phyloP scores from a whole-genome alignment of 2,329 filamentous ascomycete genomes.

The Verticillium alfalfae region DNA sequence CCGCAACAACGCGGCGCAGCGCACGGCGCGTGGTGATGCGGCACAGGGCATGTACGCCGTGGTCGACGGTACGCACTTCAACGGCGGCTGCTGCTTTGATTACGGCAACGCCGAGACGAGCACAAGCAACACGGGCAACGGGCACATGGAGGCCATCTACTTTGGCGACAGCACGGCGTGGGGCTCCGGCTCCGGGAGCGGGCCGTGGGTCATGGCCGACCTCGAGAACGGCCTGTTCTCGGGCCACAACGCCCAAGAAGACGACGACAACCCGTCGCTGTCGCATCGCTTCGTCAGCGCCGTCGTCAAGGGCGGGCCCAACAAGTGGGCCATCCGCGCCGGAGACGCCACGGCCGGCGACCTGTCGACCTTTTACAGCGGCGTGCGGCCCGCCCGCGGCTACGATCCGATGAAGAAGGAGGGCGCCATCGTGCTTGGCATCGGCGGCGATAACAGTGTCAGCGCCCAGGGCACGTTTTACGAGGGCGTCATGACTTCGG shows the following conservation, averaged over 20 bases:
- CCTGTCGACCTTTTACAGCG: constrained; percentile 54
- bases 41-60: constrained; percentile 57
- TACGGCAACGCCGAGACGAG: constrained; percentile 53
- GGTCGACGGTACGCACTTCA: constrained; percentile 55
- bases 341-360: constrained; percentile 48
- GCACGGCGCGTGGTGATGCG: constrained; percentile 48
- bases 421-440: constrained; percentile 63
- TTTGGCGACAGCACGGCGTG: constrained; percentile 49
- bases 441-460: constrained; percentile 61
- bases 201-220: constrained; percentile 66
- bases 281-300: constrained; percentile 51
- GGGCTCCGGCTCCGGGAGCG: constrained; percentile 51
- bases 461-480: constrained; percentile 58
- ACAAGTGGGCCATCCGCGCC: constrained; percentile 55
- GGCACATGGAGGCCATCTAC: constrained; percentile 67
- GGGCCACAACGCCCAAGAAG: constrained; percentile 33
- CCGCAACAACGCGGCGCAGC: constrained; percentile 48
- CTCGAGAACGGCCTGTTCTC: constrained; percentile 64
- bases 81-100: constrained; percentile 50
- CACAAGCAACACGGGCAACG: constrained; percentile 49
- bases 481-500: constrained; percentile 59
- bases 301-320: constrained; percentile 48
- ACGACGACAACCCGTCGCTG: constrained; percentile 46
- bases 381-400: constrained; percentile 45
- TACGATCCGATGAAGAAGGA: constrained; percentile 62